phyloP scores from a whole-genome alignment of 768 basidiomycete genomes.

The Calocybe indica region DNA sequence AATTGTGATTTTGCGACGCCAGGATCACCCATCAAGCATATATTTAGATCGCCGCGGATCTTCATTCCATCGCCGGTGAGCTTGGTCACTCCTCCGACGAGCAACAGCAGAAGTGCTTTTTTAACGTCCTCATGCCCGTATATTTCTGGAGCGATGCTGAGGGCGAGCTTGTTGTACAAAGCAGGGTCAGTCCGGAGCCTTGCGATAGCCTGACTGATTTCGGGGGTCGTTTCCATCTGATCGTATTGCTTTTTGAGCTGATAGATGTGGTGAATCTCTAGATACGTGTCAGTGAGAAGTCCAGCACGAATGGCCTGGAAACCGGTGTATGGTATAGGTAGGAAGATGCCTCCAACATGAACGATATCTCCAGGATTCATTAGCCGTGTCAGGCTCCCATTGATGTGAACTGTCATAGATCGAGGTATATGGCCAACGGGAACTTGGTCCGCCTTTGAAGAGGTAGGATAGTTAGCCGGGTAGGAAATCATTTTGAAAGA shows the following conservation, averaged over 20 bases:
- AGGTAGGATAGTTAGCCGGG: slow-evolving; percentile 2
- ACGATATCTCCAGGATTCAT: slow-evolving; percentile 97
- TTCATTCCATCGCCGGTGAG: slow-evolving; percentile 96
- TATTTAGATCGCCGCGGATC: slow-evolving; percentile 95
- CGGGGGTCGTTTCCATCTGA: slow-evolving; percentile 89
- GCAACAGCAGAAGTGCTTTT: slow-evolving; percentile 85
- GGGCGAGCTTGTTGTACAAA: slow-evolving; percentile 84
- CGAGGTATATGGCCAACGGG: slow-evolving; percentile 99
- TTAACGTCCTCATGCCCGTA: slow-evolving; percentile 98
- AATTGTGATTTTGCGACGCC: slow-evolving; percentile 98
- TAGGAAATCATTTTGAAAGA: background rate
- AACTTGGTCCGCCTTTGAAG: slow-evolving; percentile 89
- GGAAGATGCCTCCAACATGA: slow-evolving; percentile 93
- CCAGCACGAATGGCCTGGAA: slow-evolving; percentile 97
- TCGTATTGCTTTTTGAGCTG: slow-evolving; percentile 98
- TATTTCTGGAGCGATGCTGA: slow-evolving; percentile 96
- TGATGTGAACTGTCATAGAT: slow-evolving; percentile 95
- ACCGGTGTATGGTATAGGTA: slow-evolving; percentile 96
- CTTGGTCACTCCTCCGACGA: slow-evolving; percentile 97
- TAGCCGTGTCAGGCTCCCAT: slow-evolving; percentile 81
- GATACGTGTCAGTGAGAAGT: slow-evolving; percentile 93
- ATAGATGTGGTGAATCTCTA: slow-evolving; percentile 85
- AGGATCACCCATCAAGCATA: slow-evolving; percentile 99
- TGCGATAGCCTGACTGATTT: slow-evolving; percentile 64
- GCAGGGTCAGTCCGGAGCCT: slow-evolving; percentile 68